Percentiles rank a stretch among this genome's conserved stretches.
Conservation (phyloP, 2,329 filamentous ascomycete species). For the Ascochyta pisi region DNA sequence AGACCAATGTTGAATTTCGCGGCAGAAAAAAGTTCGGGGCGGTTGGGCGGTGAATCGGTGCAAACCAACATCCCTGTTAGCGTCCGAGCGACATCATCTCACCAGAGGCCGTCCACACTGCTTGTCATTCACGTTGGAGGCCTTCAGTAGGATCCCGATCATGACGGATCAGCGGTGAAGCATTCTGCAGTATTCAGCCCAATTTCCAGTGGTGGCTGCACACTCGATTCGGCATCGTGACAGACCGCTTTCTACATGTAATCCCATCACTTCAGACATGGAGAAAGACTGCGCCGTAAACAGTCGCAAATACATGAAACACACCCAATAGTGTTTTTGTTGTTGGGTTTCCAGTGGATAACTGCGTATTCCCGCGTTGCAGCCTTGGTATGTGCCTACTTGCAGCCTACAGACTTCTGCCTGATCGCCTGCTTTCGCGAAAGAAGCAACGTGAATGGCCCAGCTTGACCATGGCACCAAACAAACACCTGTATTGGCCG, state of each 20-base stretch:
- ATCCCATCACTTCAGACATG: background rate
- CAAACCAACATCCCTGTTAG: background rate
- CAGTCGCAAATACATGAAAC: background rate
- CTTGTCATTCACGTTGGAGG: background rate
- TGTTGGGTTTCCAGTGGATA: background rate
- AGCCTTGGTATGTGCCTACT: conserved; percentile 2
- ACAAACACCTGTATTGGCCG: too few relatives aligned
- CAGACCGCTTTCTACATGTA: background rate
- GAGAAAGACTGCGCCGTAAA: background rate
- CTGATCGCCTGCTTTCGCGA: background rate
- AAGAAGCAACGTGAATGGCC: background rate
- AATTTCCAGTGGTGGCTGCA: too few relatives aligned
- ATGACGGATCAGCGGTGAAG: background rate
- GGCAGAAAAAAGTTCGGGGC: conserved; percentile 33
- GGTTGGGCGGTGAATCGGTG: conserved; percentile 8
- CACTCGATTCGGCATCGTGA: too few relatives aligned
- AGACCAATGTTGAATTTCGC: conserved; percentile 8
- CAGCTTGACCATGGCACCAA: background rate
- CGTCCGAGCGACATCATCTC: background rate
- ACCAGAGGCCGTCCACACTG: background rate
- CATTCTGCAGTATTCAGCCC: background rate
- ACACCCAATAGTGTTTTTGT: background rate
- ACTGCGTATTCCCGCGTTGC: background rate
- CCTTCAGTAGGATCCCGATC: background rate
- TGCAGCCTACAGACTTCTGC: conserved; percentile 17